Evolutionary conservation across 768 basidiomycete species (phyloP), one percentile per base, ranked within the genome.

Genomic region (Pisolithus tinctorius): DNA sequence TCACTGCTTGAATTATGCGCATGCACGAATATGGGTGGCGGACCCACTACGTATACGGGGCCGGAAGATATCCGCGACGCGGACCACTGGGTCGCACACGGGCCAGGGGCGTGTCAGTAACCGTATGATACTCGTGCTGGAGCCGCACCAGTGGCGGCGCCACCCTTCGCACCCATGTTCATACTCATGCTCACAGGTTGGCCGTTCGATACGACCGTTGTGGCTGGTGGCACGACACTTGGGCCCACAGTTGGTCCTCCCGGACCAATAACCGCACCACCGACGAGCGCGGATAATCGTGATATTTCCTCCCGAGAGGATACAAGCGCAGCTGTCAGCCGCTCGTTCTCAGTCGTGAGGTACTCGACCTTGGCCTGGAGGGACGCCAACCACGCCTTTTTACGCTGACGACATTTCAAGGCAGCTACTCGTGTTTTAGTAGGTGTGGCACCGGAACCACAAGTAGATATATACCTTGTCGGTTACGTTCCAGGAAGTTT

Each of bases 381-480:
- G 55, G 89, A 85, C 27, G 84, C 78, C 13, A 98, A 80, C 96
- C 96, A 99, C 4, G 93, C 93, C 69, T 99, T 99, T 72, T 99
- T 99, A 52, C 96, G 88, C 65, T 99, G 96, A 34, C 96, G 92
- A 70, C 96, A 99, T 72, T 98, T 98, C 58, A 98, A 82, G 6
- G 96, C 96, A 54, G 96, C 95, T 97, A 59, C 1, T 49, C 10
- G 45, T 29, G 34, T 11, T 30, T 55, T 53, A 63, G 45, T 46
- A 50, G 6, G 20, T 36, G 11, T 16, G 43, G 20, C 1, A 50
- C 45, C 29, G 34, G 14, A 16, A 26, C 4, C 29, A 8, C 38
- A 10, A 25, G 23, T 2, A 53, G 17, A 26, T n/a, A 30, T n/a
- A 47, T 55, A 97, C 95, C 95, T 80, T 98, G 96, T 61, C 96